Conservation (phyloP, 2,329 filamentous ascomycete species). For the Fusarium nodosum region DNA sequence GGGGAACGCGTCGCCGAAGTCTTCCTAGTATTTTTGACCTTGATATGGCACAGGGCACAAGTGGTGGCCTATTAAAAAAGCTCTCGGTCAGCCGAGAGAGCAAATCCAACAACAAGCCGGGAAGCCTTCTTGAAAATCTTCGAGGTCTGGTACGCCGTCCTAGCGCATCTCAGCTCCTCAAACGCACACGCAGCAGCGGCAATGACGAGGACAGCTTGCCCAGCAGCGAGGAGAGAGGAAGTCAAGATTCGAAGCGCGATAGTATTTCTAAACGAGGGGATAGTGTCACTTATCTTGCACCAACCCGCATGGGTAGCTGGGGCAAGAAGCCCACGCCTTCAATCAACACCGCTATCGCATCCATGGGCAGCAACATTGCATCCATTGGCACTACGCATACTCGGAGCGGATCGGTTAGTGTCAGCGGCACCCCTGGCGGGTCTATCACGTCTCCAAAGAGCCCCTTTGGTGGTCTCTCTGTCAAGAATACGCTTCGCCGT, state of each 20-base stretch:
- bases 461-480: slow-evolving; percentile 60
- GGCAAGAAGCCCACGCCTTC: slow-evolving; percentile 66
- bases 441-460: slow-evolving; percentile 69
- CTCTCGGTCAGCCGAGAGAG: slow-evolving; percentile 66
- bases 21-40: slow-evolving; percentile 71
- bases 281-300: slow-evolving; percentile 62
- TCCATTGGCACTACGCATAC: slow-evolving; percentile 70
- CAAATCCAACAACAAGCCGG: slow-evolving; percentile 63
- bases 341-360: slow-evolving; percentile 70
- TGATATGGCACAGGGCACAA: slow-evolving; percentile 67
- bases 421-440: slow-evolving; percentile 63
- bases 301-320: slow-evolving; percentile 66
- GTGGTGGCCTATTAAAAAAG: slow-evolving; percentile 73
- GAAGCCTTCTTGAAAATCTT: slow-evolving; percentile 62
- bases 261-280: slow-evolving; percentile 59
- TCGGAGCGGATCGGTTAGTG: slow-evolving; percentile 72
- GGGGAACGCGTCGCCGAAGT: slow-evolving; percentile 77
- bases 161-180: slow-evolving; percentile 60
- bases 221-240: slow-evolving; percentile 42
- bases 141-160: slow-evolving; percentile 65
- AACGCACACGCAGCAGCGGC: slow-evolving; percentile 61
- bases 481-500: slow-evolving; percentile 66
- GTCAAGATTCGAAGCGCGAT: slow-evolving; percentile 50
- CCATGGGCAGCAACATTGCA: slow-evolving; percentile 67
- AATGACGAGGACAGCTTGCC: slow-evolving; percentile 51